A percentile compares a stretch with the other conserved stretches of the same genome.
phyloP scores from a whole-genome alignment of 768 basidiomycete genomes.

The Brasilioporus rufonigricans region DNA sequence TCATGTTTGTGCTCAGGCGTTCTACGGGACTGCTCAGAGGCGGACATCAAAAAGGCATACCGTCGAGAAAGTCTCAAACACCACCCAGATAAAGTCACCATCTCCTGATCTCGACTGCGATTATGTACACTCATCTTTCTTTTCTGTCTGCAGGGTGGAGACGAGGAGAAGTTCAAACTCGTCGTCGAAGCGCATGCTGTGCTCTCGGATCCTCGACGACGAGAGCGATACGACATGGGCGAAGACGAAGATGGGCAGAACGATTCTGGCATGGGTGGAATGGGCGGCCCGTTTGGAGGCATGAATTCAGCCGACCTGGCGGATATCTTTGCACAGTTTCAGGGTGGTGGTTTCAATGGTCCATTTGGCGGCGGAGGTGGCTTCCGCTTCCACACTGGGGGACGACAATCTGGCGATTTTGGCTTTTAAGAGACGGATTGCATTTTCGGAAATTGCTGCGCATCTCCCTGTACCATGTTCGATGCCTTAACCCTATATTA shows the following conservation, averaged over 20 bases:
- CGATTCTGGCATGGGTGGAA: slow-evolving; percentile 38
- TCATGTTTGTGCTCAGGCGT: slow-evolving; percentile 27
- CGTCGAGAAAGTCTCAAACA: slow-evolving; percentile 82
- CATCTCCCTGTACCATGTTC: background rate
- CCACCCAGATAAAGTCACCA: slow-evolving; percentile 77
- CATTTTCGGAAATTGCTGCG: slow-evolving; percentile 1
- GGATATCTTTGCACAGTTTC: slow-evolving; percentile 64
- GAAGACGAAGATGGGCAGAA: slow-evolving; percentile 75
- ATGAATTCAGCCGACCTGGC: slow-evolving; percentile 52
- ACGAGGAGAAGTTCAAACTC: slow-evolving; percentile 95
- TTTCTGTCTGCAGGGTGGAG: slow-evolving; percentile 63
- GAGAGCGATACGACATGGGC: slow-evolving; percentile 77
- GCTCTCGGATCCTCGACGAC: slow-evolving; percentile 70
- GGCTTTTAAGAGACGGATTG: too few species aligned
- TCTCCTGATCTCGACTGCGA: background rate
- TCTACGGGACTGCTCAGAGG: slow-evolving; percentile 56
- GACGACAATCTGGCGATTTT: slow-evolving; percentile 15
- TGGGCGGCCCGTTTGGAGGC: slow-evolving; percentile 32
- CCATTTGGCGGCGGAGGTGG: slow-evolving; percentile 32
- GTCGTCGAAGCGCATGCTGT: slow-evolving; percentile 80
- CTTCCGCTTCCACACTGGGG: slow-evolving; percentile 27
- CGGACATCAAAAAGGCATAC: slow-evolving; percentile 90
- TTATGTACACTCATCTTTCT: slow-evolving; percentile 4
- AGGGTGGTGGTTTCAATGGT: slow-evolving; percentile 30
- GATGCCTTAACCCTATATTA: slow-evolving; percentile 10